These are phyloP conservation scores for Podaxis carcinomalis DNA, from an alignment of 768 basidiomycete species.

Conservation along the genomic window DNA sequence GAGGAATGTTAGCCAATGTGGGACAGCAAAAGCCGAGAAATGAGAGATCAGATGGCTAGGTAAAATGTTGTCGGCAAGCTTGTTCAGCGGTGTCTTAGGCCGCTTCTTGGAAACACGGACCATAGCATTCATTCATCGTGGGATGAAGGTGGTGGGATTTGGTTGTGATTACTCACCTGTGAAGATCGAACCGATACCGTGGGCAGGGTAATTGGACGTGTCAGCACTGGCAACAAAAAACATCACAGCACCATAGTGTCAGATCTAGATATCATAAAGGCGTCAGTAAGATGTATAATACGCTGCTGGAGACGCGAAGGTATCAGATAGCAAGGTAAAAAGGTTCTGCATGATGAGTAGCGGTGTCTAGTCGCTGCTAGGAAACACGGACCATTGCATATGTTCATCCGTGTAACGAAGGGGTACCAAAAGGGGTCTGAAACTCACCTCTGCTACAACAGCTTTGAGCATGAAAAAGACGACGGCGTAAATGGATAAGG, in stretches of 20 bases:
- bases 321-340: conserved; percentile 71
- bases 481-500: not conserved
- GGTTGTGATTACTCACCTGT: not conserved
- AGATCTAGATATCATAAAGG: not conserved
- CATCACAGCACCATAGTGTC: not conserved
- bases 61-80: conserved; percentile 63
- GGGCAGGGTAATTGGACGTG: not conserved
- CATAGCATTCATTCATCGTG: conserved; percentile 48
- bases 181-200: not conserved
- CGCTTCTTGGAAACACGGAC: conserved; percentile 94
- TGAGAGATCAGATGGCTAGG: conserved; percentile 67
- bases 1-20: not conserved
- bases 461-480: not conserved
- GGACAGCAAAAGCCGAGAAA: not conserved
- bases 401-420: conserved; percentile 46
- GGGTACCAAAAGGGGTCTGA: conserved; percentile 2
- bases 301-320: not conserved
- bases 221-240: not conserved
- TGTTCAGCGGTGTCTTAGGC: conserved; percentile 74
- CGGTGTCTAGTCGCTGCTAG: conserved; percentile 93
- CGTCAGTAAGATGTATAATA: conserved; percentile 4
- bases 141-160: conserved; percentile 22
- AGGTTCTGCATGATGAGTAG: conserved; percentile 71
- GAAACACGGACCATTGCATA: conserved; percentile 96
- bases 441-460: not conserved